Evolutionary conservation across 2,329 filamentous ascomycete genomes (phyloP).

Genomic region (Phoma sp.): DNA sequence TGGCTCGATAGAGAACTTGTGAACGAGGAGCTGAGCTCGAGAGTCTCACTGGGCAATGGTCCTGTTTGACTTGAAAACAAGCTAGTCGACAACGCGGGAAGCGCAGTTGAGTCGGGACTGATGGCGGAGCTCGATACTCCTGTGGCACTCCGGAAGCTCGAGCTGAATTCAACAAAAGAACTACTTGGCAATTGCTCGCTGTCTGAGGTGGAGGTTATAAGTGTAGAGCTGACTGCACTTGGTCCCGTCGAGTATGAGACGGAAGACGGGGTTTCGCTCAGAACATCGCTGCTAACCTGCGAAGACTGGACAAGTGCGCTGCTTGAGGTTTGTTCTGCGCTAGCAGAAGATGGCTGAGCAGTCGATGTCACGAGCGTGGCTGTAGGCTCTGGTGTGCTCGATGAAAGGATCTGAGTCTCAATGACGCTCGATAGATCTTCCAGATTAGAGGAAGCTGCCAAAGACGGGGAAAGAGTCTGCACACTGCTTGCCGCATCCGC

Average conservation of each 20-base stretch:
- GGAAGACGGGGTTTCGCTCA: neutral
- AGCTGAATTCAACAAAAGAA: neutral
- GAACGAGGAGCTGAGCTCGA: neutral
- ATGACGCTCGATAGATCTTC: neutral
- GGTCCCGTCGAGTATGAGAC: neutral
- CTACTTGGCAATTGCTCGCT: neutral
- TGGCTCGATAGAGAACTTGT: neutral
- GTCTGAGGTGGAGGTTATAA: neutral
- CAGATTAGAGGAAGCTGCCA: neutral
- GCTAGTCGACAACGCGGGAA: neutral
- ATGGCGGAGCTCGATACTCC: neutral
- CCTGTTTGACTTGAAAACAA: neutral
- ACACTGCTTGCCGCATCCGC: neutral
- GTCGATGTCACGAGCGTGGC: neutral
- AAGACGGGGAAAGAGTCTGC: neutral
- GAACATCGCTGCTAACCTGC: neutral
- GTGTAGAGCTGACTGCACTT: neutral
- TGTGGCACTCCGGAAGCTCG: neutral
- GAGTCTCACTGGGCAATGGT: neutral
- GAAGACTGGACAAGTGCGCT: neutral
- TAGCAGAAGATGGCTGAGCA: neutral
- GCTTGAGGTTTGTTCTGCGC: neutral
- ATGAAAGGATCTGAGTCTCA: neutral
- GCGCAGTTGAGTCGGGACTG: neutral
- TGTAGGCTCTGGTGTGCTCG: neutral